Evolutionary conservation across 2,329 filamentous ascomycete genomes (phyloP), one percentile per base, ranked within the genome.

Genomic region (Aspergillus ochraceoroseus): DNA sequence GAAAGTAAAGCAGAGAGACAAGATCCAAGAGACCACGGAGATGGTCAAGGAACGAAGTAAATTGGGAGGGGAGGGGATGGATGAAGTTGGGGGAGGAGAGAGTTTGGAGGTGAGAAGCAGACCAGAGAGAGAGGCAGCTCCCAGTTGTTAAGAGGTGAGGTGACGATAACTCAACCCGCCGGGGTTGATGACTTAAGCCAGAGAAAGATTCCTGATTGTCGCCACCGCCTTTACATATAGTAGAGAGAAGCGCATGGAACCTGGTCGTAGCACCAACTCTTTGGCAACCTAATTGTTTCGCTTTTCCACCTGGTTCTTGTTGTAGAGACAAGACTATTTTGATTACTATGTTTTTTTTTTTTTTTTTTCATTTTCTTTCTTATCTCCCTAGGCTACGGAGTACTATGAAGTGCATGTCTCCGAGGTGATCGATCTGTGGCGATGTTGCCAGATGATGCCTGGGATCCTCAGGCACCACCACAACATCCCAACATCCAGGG

Each of bases 231-330:
- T n/a, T n/a, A n/a, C n/a, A n/a, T n/a, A n/a, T 54, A 48, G 53
- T 44, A 49, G 49, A 51, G 41, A 63, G 63, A 66, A 66, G 49
- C 56, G 39, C 37, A 62, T 65, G 63, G 63, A 65, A 66, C 41
- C 59, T 47, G 45, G 55, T 64, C 54, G 59, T 63, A 42, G 32
- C 45, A 27, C 41, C 43, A 15, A n/a, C 20, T 32, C 7, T 13
- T 31, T 19, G 30, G 35, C 30, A 22, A 35, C 12, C 22, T 29
- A 19, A 26, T 40, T 22, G 13, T 19, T 28, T 18, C 11, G 17
- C 12, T 35, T 14, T n/a, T 3, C 18, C n/a, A n/a, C 15, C 7
- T 22, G 20, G 20, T 22, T 5, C 20, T 22, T 22, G 5, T 22
- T 5, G 9, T 22, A 22, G 20, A 9, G 9, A 22, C 9, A 5